A percentile compares a stretch with the other conserved stretches of the same genome.
Conservation (phyloP, 2,329 filamentous ascomycete genomes). For the Dothiorella sarmentorum region DNA sequence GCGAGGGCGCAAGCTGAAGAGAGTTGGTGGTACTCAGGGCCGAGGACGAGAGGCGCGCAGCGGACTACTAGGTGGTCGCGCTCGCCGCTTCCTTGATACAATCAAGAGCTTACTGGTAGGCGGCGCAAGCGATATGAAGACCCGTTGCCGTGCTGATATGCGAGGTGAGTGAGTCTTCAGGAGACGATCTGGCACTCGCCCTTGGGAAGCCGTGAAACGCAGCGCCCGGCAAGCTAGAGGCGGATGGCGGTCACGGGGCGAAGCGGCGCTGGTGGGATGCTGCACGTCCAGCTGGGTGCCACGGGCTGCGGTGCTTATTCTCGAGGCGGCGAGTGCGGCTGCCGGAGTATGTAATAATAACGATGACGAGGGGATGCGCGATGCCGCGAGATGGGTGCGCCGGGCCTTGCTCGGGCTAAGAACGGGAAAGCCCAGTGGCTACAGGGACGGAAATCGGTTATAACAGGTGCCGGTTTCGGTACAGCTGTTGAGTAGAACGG, state of each 20-base stretch:
- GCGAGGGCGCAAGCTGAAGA: slow-evolving; percentile 12
- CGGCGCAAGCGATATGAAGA: background rate
- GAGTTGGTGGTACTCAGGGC: slow-evolving; percentile 12
- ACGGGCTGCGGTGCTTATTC: slow-evolving; percentile 15
- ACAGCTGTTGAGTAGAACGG: no score
- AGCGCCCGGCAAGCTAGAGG: slow-evolving; percentile 11
- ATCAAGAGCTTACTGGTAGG: slow-evolving; percentile 10
- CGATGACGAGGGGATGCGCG: slow-evolving; percentile 12
- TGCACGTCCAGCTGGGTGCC: slow-evolving; percentile 12
- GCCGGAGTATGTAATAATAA: slow-evolving; percentile 9
- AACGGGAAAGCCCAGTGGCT: background rate
- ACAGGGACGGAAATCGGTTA: no score
- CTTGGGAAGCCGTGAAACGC: slow-evolving; percentile 16
- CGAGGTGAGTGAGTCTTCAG: slow-evolving; percentile 12
- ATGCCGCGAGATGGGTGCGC: background rate
- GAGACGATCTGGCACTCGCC: slow-evolving; percentile 15
- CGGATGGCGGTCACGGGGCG: slow-evolving; percentile 16
- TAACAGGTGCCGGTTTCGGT: no score
- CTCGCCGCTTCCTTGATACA: slow-evolving; percentile 14
- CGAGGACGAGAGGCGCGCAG: slow-evolving; percentile 4
- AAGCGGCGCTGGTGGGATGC: background rate
- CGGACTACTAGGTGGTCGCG: background rate
- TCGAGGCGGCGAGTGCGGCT: slow-evolving; percentile 10
- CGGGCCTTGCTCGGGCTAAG: background rate
- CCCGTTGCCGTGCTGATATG: no score